Conservation (phyloP, 768 basidiomycete species). For the Boletus vermiculosoides region DNA sequence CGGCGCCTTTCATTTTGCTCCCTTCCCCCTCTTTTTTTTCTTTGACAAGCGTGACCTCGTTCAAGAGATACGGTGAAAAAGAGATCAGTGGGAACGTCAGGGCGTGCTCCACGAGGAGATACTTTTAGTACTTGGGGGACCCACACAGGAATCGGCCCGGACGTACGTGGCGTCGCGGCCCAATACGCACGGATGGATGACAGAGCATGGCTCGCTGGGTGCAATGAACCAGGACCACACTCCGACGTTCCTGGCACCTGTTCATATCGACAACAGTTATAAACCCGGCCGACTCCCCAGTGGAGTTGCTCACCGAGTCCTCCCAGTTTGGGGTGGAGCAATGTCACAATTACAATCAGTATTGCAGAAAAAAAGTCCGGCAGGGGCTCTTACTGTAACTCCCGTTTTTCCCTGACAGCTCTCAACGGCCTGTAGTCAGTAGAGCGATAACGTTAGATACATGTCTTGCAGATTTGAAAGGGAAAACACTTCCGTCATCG, state of each 20-base stretch:
- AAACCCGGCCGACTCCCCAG: neutral
- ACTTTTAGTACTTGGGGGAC: neutral
- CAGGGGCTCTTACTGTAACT: neutral
- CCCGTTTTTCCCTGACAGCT: neutral
- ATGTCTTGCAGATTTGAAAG: neutral
- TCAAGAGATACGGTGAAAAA: neutral
- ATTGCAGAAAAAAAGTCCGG: neutral
- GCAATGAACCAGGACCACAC: neutral
- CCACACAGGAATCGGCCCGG: conserved; percentile 10
- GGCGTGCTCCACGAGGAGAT: neutral
- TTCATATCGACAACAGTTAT: neutral
- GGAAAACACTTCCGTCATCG: conserved; percentile 8
- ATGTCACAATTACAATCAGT: neutral
- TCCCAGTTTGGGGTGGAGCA: neutral
- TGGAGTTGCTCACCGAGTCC: neutral
- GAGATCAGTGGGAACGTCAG: neutral
- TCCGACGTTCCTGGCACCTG: conserved; percentile 12
- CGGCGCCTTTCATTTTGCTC: neutral
- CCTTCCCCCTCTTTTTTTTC: neutral
- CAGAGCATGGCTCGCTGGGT: neutral
- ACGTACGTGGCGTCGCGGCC: neutral
- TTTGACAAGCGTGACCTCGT: conserved; percentile 8
- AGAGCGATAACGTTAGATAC: neutral
- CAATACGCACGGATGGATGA: neutral
- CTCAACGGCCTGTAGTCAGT: neutral